phyloP scores from a whole-genome alignment of 148 eudicot genomes.

The Amaranthus cruentus region DNA sequence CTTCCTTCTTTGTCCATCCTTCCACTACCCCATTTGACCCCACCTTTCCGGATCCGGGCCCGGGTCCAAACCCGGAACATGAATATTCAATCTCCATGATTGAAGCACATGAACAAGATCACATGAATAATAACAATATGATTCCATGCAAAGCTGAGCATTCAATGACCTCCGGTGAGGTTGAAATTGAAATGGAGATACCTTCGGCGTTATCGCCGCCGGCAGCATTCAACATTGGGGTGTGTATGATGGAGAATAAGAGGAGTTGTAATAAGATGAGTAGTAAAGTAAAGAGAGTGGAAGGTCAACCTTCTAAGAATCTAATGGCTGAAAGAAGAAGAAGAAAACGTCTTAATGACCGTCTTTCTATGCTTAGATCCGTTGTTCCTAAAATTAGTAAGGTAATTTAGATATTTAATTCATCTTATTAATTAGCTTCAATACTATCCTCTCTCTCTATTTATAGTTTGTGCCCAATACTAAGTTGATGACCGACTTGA shows the following conservation, averaged over 20 bases:
- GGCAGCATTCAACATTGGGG: slow-evolving; percentile 23
- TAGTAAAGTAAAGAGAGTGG: slow-evolving; percentile 38
- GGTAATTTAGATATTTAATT: slow-evolving; percentile 26
- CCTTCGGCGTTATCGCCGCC: slow-evolving; percentile 5
- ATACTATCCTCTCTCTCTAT: too few relatives aligned
- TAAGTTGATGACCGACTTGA: too few relatives aligned
- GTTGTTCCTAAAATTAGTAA: slow-evolving; percentile 85
- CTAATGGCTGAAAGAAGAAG: slow-evolving; percentile 76
- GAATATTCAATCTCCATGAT: not conserved
- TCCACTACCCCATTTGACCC: slow-evolving; percentile 17
- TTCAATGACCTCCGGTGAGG: not conserved
- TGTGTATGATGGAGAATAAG: slow-evolving; percentile 28
- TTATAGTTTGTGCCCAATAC: too few relatives aligned
- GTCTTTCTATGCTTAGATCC: slow-evolving; percentile 78
- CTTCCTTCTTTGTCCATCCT: slow-evolving; percentile 19
- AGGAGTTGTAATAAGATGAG: slow-evolving; percentile 5
- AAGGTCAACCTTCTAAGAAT: slow-evolving; percentile 75
- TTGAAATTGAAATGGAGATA: not conserved
- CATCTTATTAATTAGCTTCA: too few relatives aligned
- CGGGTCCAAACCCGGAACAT: not conserved
- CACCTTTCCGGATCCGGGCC: slow-evolving; percentile 13
- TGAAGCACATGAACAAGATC: not conserved
- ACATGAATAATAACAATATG: not conserved
- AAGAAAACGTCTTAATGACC: slow-evolving; percentile 64
- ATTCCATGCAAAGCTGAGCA: slow-evolving; percentile 40